These are phyloP conservation scores for Xylaria intraflava DNA, from an alignment of 495 filamentous ascomycete genomes.

Conservation along the genomic window DNA sequence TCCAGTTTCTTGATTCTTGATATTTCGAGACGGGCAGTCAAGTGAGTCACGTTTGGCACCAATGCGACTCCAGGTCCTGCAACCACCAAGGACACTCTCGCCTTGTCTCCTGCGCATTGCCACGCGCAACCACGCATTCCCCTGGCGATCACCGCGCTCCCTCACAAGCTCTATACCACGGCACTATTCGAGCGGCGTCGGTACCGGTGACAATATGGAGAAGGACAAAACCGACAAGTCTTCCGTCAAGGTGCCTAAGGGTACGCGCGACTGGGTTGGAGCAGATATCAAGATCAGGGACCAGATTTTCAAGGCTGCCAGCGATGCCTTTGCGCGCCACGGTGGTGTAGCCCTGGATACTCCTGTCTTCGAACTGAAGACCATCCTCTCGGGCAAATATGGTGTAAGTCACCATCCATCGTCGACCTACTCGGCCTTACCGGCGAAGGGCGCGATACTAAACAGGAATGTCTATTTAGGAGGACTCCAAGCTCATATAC, in stretches of 20 bases:
- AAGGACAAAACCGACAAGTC: conserved; percentile 10
- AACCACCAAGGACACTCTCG: conserved; percentile 1
- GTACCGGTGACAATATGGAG: neutral
- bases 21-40: conserved; percentile 5
- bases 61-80: conserved; percentile 9
- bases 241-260: conserved; percentile 19
- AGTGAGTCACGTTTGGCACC: conserved; percentile 12
- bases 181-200: neutral
- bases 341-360: conserved; percentile 83
- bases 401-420: conserved; percentile 40
- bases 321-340: conserved; percentile 79
- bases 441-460: neutral
- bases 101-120: neutral
- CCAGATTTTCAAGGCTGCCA: conserved; percentile 76
- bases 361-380: conserved; percentile 70
- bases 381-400: conserved; percentile 82
- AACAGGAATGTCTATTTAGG: conserved; percentile 22
- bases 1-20: neutral
- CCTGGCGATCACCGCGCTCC: neutral
- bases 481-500: conserved; percentile 89
- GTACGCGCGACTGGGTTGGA: conserved; percentile 44
- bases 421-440: neutral
- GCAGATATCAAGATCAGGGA: conserved; percentile 73
- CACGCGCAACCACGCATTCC: neutral
- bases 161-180: neutral